Conservation (phyloP, 2,329 filamentous ascomycete species). For the Alternaria triticimaculans region DNA sequence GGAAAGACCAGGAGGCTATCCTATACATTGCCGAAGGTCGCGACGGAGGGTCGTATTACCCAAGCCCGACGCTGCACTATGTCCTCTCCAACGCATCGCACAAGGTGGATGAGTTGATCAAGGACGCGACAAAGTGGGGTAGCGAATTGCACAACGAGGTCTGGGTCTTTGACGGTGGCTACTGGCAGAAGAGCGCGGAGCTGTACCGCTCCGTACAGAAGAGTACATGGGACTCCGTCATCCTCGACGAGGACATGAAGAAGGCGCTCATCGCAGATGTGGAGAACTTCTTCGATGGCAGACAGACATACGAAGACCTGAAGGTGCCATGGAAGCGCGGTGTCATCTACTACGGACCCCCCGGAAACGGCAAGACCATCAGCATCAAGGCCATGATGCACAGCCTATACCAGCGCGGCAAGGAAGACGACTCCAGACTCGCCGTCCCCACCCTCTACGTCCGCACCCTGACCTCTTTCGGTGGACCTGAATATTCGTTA, state of each 20-base stretch:
- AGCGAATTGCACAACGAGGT: constrained; percentile 67
- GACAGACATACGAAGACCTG: constrained; percentile 65
- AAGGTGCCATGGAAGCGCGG: constrained; percentile 75
- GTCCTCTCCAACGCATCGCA: constrained; percentile 49
- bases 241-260: constrained; percentile 71
- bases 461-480: constrained; percentile 53
- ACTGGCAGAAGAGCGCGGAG: constrained; percentile 68
- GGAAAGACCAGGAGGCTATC: constrained; percentile 53
- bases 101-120: constrained; percentile 59
- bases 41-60: constrained; percentile 47
- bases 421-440: constrained; percentile 36
- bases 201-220: constrained; percentile 60
- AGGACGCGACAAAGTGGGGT: constrained; percentile 62
- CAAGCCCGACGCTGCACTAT: constrained; percentile 49
- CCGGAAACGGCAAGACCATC: constrained; percentile 72
- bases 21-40: constrained; percentile 52
- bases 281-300: constrained; percentile 67
- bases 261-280: constrained; percentile 68
- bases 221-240: constrained; percentile 69
- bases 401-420: constrained; percentile 61
- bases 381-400: constrained; percentile 75
- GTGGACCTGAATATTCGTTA: constrained; percentile 62
- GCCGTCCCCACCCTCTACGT: constrained; percentile 65
- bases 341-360: constrained; percentile 71
- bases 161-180: constrained; percentile 69